Percentiles rank a stretch among this genome's conserved stretches.
phyloP scores from a whole-genome alignment of 441 rosid species.

The Daphne laureola region DNA sequence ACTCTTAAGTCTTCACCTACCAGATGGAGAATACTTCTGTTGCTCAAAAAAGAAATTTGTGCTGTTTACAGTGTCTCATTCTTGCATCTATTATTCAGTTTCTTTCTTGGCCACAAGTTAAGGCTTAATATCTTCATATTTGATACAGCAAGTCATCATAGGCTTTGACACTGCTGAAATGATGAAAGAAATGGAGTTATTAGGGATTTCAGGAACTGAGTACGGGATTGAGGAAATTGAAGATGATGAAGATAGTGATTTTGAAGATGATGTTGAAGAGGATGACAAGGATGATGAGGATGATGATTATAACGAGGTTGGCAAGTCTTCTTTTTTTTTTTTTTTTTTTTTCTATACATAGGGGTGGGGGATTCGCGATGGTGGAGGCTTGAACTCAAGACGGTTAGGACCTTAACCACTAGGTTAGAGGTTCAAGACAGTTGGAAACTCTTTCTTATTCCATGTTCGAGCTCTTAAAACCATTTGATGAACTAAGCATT shows the following conservation, averaged over 20 bases:
- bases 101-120: constrained; percentile 7
- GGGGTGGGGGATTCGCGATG: too few species aligned
- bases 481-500: constrained; percentile 1
- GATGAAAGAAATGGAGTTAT: constrained; percentile 64
- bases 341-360: too few species aligned
- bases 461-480: neutral
- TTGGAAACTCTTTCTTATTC: constrained; percentile 6
- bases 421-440: too few species aligned
- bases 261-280: constrained; percentile 44
- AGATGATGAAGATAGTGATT: constrained; percentile 57
- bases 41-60: too few species aligned
- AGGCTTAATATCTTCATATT: constrained; percentile 13
- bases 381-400: too few species aligned
- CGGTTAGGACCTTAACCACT: too few species aligned
- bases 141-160: constrained; percentile 81
- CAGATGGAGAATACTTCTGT: too few species aligned
- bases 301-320: constrained; percentile 45
- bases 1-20: too few species aligned
- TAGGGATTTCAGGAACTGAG: constrained; percentile 55
- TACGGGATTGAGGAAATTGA: constrained; percentile 67
- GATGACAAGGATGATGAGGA: constrained; percentile 38
- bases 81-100: constrained; percentile 1
- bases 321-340: too few species aligned
- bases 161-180: constrained; percentile 82
- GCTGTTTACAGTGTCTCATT: too few species aligned